phyloP scores from a whole-genome alignment of 176 grass and related monocot species.

The Olyra latifolia region DNA sequence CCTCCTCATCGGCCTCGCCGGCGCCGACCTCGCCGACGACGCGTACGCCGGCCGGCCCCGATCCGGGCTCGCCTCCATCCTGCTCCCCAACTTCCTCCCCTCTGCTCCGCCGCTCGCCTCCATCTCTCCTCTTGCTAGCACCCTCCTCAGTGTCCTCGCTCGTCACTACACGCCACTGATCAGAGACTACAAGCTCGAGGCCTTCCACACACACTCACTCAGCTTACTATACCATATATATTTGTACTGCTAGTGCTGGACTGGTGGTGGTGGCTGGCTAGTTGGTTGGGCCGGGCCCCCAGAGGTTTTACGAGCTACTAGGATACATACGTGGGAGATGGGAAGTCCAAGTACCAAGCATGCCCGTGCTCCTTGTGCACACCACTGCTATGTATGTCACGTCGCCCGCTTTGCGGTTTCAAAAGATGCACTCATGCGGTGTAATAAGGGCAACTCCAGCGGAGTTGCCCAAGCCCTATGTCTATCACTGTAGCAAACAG shows the following conservation, averaged over 20 bases:
- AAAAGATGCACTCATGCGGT: background rate
- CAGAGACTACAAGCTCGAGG: no score
- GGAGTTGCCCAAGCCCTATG: no score
- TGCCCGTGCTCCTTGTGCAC: background rate
- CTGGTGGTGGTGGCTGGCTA: background rate
- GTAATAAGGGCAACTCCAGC: no score
- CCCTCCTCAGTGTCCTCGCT: background rate
- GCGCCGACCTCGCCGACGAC: constrained; percentile 41
- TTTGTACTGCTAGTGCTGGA: background rate
- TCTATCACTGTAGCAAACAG: no score
- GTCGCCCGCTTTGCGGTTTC: constrained; percentile 40
- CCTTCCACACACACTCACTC: no score
- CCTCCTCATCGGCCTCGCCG: constrained; percentile 56
- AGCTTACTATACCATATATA: background rate
- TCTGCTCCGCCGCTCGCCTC: constrained; percentile 36
- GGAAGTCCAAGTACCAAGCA: constrained; percentile 18
- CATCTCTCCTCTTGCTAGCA: constrained; percentile 6
- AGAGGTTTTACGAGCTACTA: background rate
- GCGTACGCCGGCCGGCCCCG: constrained; percentile 48
- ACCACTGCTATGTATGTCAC: constrained; percentile 26
- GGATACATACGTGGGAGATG: background rate
- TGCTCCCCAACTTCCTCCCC: constrained; percentile 47
- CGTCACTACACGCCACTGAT: no score
- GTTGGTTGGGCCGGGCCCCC: background rate
- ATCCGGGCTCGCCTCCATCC: constrained; percentile 75